These are phyloP conservation scores for Plasmodium knowlesi DNA, from an alignment of 169 alveolate species.

Conservation along the genomic window DNA sequence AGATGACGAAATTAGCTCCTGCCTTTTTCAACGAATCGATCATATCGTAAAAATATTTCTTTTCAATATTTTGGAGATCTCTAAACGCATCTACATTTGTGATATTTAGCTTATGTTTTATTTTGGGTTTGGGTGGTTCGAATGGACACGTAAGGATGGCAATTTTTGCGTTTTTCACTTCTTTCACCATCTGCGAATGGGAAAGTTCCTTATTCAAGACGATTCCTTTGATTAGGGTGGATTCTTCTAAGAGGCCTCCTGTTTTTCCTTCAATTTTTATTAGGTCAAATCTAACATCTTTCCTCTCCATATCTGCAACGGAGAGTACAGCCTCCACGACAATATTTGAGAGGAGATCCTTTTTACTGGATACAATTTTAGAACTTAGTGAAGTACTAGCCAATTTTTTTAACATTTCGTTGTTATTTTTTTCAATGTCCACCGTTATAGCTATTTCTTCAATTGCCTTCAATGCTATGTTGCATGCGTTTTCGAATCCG, in stretches of 20 bases:
- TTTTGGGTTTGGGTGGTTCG: slow-evolving; percentile 99
- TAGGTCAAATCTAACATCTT: slow-evolving; percentile 98
- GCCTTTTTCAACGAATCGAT: slow-evolving; percentile 93
- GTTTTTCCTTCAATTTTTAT: slow-evolving; percentile 97
- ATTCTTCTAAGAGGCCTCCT: slow-evolving; percentile 98
- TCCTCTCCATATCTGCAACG: slow-evolving; percentile 97
- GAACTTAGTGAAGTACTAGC: slow-evolving; percentile 98
- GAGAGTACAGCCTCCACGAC: slow-evolving; percentile 98
- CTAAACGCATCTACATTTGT: slow-evolving; percentile 96
- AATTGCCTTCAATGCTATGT: slow-evolving; percentile 92
- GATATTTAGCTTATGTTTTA: slow-evolving; percentile 98
- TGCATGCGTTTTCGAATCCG: slow-evolving; percentile 98
- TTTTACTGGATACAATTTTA: slow-evolving; percentile 95
- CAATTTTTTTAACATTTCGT: slow-evolving; percentile 85
- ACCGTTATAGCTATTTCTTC: slow-evolving; percentile 90
- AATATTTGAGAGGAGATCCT: slow-evolving; percentile 93
- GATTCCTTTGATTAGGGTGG: slow-evolving; percentile 95
- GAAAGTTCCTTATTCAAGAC: slow-evolving; percentile 98
- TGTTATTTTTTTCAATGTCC: slow-evolving; percentile 86
- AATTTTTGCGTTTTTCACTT: slow-evolving; percentile 94
- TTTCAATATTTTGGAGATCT: slow-evolving; percentile 90
- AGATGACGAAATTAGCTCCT: slow-evolving; percentile 97
- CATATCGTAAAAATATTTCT: slow-evolving; percentile 96
- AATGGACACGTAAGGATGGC: slow-evolving; percentile 99
- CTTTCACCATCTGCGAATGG: slow-evolving; percentile 98